Conservation (phyloP, 1,284 basidiomycete species). For the Singerocomus inundabilis region DNA sequence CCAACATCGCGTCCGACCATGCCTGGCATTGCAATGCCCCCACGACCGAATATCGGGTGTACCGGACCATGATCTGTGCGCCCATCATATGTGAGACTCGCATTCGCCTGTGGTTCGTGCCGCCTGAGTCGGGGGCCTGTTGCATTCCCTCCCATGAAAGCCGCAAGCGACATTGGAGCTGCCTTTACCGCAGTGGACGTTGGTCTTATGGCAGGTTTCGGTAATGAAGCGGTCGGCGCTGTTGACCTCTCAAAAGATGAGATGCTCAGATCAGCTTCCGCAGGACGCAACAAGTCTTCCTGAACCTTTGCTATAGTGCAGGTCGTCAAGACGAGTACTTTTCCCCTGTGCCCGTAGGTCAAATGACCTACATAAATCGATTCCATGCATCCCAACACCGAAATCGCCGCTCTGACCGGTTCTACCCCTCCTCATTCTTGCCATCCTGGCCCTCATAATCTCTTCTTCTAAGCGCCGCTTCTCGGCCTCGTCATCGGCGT, state of each 20-base stretch:
- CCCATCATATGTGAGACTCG: conserved; percentile 63
- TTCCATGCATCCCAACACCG: conserved; percentile 40
- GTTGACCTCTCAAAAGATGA: conserved; percentile 9
- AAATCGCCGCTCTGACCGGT: conserved; percentile 40
- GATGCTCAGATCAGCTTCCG: conserved; percentile 8
- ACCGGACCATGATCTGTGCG: conserved; percentile 51
- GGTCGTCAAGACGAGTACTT: conserved; percentile 6
- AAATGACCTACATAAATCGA: conserved; percentile 35
- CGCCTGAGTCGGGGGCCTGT: conserved; percentile 66
- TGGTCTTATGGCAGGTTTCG: conserved; percentile 18
- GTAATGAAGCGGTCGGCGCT: conserved; percentile 4
- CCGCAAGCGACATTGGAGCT: conserved; percentile 58
- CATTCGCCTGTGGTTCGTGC: conserved; percentile 68
- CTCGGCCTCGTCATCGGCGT: conserved; percentile 74
- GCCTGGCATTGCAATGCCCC: conserved; percentile 72
- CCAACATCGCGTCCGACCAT: conserved; percentile 35
- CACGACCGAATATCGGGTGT: conserved; percentile 72
- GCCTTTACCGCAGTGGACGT: conserved; percentile 11
- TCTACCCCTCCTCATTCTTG: conserved; percentile 59
- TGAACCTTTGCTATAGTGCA: conserved; percentile 23
- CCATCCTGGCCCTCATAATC: conserved; percentile 67
- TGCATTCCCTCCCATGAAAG: conserved; percentile 70
- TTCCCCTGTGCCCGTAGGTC: neutral
- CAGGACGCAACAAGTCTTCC: conserved; percentile 13
- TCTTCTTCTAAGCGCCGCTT: conserved; percentile 72